Evolutionary conservation across 1,284 basidiomycete genomes (phyloP), one percentile per base, ranked within the genome.

Genomic region (Fistulina hepatica): DNA sequence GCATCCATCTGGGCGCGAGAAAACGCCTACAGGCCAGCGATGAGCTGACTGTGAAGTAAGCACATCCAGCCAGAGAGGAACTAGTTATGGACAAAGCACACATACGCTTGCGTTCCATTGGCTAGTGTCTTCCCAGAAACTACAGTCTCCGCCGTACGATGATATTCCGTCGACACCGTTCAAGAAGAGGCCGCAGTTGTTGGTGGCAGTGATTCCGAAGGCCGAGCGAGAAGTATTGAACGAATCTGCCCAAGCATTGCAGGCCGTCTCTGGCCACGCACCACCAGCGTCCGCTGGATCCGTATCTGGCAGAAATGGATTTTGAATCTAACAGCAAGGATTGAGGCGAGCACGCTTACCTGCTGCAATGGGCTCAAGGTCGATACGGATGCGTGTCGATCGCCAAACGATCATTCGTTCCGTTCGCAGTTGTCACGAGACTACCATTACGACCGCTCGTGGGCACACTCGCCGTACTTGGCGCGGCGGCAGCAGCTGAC

Each of bases 371-470:
- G n/a, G n/a, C n/a, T n/a, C n/a, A n/a, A n/a, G n/a, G n/a, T n/a
- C n/a, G n/a, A n/a, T n/a, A n/a, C n/a, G n/a, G n/a, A n/a, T n/a
- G n/a, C n/a, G n/a, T n/a, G n/a, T n/a, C n/a, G n/a, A n/a, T n/a
- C n/a, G n/a, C n/a, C n/a, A n/a, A n/a, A n/a, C n/a, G n/a, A n/a
- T n/a, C n/a, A n/a, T n/a, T 73, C 3, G 66, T 57, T 1, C 82
- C 82, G 50, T 84, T 71, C 2, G 67, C 73, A 33, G 67, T 64
- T 9, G 64, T 72, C 34, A 86, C 62, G 5, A 59, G 65, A 12
- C 75, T 76, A 8, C 82, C 82, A 49, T 81, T 71, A 10, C 73
- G 71, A 17, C 83, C 83, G n/a, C 62, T 56, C 20, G 54, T 60
- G 6, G 56, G 51, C 15, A 31, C 15, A 13, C 11, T 16, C 11